phyloP scores from a whole-genome alignment of 2,329 filamentous ascomycete species.

The Trichoderma hamatum region DNA sequence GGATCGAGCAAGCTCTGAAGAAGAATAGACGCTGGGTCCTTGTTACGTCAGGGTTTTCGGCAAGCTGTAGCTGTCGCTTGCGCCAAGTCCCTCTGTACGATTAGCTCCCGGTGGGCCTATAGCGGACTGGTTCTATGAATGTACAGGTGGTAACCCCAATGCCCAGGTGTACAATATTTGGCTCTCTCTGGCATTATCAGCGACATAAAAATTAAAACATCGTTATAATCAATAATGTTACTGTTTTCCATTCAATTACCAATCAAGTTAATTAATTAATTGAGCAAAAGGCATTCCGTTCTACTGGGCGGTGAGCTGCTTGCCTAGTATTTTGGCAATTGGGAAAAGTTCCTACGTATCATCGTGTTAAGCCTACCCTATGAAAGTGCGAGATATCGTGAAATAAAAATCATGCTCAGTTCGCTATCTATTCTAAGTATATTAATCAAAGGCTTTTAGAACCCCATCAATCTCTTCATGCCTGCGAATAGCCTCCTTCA shows the following conservation, averaged over 20 bases:
- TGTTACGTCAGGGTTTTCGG: constrained; percentile 17
- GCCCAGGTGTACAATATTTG: background rate
- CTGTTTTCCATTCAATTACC: background rate
- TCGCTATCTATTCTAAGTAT: background rate
- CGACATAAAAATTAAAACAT: background rate
- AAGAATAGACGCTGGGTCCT: background rate
- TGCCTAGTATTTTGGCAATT: background rate
- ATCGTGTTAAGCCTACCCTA: background rate
- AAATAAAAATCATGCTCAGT: background rate
- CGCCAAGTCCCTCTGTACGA: background rate
- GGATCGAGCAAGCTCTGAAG: background rate
- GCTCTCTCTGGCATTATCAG: background rate
- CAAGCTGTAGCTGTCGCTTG: background rate
- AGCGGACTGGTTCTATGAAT: background rate
- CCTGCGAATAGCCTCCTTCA: constrained; percentile 12
- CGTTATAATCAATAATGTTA: background rate
- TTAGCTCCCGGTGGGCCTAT: background rate
- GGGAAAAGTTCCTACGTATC: background rate
- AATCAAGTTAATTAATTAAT: background rate
- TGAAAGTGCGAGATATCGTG: background rate
- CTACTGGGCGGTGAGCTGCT: background rate
- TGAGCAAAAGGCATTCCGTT: background rate
- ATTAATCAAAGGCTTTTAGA: background rate
- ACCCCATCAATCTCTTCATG: constrained; percentile 8
- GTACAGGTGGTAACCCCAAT: background rate